Base-by-base conservation (phyloP, 2,329 filamentous ascomycete genomes). In the Macrophomina pseudophaseolina region DNA sequence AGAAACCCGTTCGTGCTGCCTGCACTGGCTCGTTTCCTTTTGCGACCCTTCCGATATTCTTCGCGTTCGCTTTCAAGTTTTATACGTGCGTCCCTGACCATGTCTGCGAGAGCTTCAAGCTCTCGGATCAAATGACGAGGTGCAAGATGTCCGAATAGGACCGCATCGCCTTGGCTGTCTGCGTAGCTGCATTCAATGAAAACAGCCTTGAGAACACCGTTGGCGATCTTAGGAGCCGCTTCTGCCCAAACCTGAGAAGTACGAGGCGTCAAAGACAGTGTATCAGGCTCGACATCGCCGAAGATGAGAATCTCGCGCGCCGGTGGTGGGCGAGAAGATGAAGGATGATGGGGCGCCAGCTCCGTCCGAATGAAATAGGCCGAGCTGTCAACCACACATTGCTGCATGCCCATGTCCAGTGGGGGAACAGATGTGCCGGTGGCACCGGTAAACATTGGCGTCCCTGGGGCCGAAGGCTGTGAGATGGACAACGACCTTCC, bases 171-270 rank as follows among this genome's bases (percentile, higher is more conserved):
- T 72, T 93, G 90, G 7, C 87, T 87, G 76, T 97, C 90, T 68
- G 93, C 91, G 77, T 94, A 99, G 69, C 92, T 97, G 78, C 94
- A 98, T 81, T 99, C 95, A 72, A 99, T 96, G 74, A 98, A 94
- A 12, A 99, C 91, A 11, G 90, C 94, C 0, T 85, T 86, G 0
- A 99, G 84, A 4, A 85, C 83, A 1, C 92, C 92, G 0, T 84
- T 80, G 0, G 84, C 90, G 32, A 99, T 88, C 75, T 96, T 97
- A 8, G 90, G 90, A 0, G 94, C 94, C 0, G 94, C 94, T 73
- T 95, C 91, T 70, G 88, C 86, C 95, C 95, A 99, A 14, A 99
- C 88, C 14, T 84, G 83, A n/a, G 85, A 81, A 70, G 95, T 98
- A 30, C 94, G 88, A 0, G 94, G 93, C 1, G 87, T 90, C 1